These are phyloP conservation scores for Hanseniaspora thailandica DNA, from an alignment of 805 yeast species.

Conservation along the genomic window DNA sequence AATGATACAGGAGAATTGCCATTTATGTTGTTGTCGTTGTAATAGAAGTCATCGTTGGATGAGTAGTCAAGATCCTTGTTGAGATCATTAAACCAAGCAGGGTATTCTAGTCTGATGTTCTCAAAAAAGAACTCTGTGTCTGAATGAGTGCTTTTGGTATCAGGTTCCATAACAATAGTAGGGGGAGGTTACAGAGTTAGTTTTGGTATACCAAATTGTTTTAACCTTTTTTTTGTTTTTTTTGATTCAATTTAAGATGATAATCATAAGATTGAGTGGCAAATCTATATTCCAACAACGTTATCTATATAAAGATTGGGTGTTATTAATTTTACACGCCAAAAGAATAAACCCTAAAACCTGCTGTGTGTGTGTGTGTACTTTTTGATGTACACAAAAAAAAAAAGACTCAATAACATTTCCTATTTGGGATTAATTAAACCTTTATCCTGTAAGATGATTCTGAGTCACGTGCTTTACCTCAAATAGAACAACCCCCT, in stretches of 20 bases:
- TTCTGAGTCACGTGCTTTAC: too few relatives aligned
- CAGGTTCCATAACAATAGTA: not conserved
- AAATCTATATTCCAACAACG: too few relatives aligned
- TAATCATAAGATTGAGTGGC: too few relatives aligned
- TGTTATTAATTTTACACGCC: too few relatives aligned
- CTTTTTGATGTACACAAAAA: not conserved
- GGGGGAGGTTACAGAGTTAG: too few relatives aligned
- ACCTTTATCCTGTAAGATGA: not conserved
- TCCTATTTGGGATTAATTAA: not conserved
- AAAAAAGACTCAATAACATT: not conserved
- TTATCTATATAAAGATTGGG: too few relatives aligned
- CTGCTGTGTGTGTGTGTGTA: not conserved
- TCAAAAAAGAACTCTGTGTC: not conserved
- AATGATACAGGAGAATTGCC: slow-evolving; percentile 62
- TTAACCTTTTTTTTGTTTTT: too few relatives aligned
- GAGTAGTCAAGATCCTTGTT: not conserved
- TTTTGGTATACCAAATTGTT: too few relatives aligned
- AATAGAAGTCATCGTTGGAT: not conserved
- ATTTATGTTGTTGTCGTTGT: slow-evolving; percentile 3
- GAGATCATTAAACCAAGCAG: slow-evolving; percentile 29
- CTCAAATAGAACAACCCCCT: too few relatives aligned
- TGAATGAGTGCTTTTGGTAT: not conserved
- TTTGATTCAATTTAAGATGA: too few relatives aligned
- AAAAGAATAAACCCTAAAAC: too few relatives aligned
- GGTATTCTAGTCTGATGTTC: slow-evolving; percentile 20